These are phyloP conservation scores for Eutypa lata DNA, from an alignment of 2,329 filamentous ascomycete species.

Conservation along the genomic window DNA sequence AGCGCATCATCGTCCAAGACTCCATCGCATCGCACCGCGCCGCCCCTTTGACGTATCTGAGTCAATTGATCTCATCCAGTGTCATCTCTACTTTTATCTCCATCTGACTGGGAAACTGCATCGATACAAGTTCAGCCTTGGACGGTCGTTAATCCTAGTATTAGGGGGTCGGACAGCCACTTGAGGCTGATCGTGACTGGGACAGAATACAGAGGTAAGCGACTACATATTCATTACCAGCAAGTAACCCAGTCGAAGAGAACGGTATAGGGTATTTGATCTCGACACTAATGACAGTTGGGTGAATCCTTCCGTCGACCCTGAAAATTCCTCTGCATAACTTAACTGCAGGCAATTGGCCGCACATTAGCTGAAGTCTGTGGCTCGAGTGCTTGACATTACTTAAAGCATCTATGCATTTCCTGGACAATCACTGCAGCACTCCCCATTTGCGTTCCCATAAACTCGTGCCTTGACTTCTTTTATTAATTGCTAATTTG, in stretches of 20 bases:
- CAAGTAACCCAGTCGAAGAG: not conserved
- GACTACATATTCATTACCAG: conserved; percentile 1
- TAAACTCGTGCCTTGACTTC: not conserved
- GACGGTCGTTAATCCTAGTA: conserved; percentile 17
- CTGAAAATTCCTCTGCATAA: too few relatives aligned
- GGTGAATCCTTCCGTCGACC: too few relatives aligned
- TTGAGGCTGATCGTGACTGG: conserved; percentile 12
- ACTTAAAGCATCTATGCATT: not conserved
- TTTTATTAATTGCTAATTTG: not conserved
- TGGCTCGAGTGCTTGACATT: too few relatives aligned
- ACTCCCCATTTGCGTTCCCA: not conserved
- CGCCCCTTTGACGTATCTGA: not conserved
- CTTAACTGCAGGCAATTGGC: conserved; percentile 16
- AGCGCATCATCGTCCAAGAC: not conserved
- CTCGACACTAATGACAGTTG: too few relatives aligned
- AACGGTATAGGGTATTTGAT: too few relatives aligned
- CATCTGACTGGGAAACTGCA: conserved; percentile 4
- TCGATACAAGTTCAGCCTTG: not conserved
- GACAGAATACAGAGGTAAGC: conserved; percentile 19
- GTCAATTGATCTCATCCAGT: conserved; percentile 7
- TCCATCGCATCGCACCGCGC: not conserved
- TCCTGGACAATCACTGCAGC: not conserved
- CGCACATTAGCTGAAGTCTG: not conserved
- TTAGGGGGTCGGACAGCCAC: conserved; percentile 25
- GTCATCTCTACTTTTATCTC: conserved; percentile 9